phyloP scores from a whole-genome alignment of 2,329 filamentous ascomycete genomes.

The Exophiala sideris region DNA sequence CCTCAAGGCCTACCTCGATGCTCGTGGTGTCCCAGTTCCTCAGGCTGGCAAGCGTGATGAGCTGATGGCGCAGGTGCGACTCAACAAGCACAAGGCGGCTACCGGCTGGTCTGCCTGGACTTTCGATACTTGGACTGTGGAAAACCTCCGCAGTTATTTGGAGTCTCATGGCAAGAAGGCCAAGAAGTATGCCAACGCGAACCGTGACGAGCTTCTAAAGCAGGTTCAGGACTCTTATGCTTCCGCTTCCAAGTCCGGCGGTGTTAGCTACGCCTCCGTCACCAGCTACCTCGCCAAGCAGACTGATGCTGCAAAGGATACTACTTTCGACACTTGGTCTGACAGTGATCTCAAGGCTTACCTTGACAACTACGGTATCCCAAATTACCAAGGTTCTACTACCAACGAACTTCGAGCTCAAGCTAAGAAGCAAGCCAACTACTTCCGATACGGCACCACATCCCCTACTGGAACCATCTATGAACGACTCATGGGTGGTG shows the following conservation, averaged over 20 bases:
- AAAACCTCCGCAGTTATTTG: constrained; percentile 62
- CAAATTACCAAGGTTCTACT: constrained; percentile 64
- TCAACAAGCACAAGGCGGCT: constrained; percentile 67
- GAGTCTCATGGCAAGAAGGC: constrained; percentile 51
- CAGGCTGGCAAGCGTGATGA: constrained; percentile 69
- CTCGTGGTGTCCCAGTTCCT: constrained; percentile 71
- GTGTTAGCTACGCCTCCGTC: constrained; percentile 56
- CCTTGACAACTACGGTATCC: constrained; percentile 73
- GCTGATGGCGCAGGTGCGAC: constrained; percentile 70
- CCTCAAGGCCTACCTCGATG: constrained; percentile 74
- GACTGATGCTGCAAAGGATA: constrained; percentile 63
- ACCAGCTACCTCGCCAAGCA: constrained; percentile 67
- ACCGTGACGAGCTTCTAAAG: constrained; percentile 69
- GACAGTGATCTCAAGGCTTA: constrained; percentile 71
- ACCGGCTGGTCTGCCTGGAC: constrained; percentile 70
- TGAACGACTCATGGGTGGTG: constrained; percentile 55
- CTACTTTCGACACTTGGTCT: constrained; percentile 69
- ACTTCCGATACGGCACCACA: constrained; percentile 72
- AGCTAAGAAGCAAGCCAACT: constrained; percentile 69
- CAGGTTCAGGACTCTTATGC: constrained; percentile 48
- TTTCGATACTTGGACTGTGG: constrained; percentile 71
- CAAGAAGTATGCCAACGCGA: constrained; percentile 61
- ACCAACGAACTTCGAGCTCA: constrained; percentile 67
- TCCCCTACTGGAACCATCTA: constrained; percentile 63
- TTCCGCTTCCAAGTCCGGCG: constrained; percentile 47